phyloP scores from a whole-genome alignment of 2,329 filamentous ascomycete species.

The Verticillium albo-atrum region DNA sequence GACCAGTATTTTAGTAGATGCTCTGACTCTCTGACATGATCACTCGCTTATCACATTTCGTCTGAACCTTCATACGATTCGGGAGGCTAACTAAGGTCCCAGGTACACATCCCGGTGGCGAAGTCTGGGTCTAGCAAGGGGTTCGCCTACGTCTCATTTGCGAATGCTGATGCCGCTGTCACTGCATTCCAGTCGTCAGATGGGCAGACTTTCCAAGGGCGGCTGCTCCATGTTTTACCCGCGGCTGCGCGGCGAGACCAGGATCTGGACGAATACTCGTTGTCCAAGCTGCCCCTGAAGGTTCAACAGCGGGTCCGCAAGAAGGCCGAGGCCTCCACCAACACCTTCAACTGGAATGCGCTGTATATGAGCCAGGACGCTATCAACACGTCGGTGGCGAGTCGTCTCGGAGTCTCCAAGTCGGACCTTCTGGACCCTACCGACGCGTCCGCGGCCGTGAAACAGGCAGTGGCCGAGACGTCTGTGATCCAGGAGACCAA shows the following conservation, averaged over 20 bases:
- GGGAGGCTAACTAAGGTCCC: conserved; percentile 17
- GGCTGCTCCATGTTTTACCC: conserved; percentile 85
- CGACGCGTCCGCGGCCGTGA: conserved; percentile 87
- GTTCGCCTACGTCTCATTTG: conserved; percentile 82
- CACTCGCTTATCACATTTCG: conserved; percentile 1
- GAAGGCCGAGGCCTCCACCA: conserved; percentile 72
- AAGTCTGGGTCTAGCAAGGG: conserved; percentile 75
- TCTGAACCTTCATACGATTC: not conserved
- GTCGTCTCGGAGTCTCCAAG: conserved; percentile 84
- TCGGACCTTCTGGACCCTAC: conserved; percentile 92
- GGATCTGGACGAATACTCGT: conserved; percentile 79
- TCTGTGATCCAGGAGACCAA: conserved; percentile 96
- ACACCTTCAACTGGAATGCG: conserved; percentile 96
- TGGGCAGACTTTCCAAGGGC: conserved; percentile 84
- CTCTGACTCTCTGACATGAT: conserved; percentile 74
- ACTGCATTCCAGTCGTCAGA: conserved; percentile 77
- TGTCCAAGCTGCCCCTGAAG: conserved; percentile 90
- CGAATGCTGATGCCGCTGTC: conserved; percentile 66
- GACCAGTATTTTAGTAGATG: conserved; percentile 99
- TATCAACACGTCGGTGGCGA: conserved; percentile 84
- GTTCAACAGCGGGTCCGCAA: conserved; percentile 89
- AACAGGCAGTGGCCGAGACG: conserved; percentile 95
- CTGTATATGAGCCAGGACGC: conserved; percentile 98
- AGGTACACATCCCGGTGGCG: conserved; percentile 85
- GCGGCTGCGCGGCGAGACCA: conserved; percentile 76